phyloP scores from a whole-genome alignment of 2,329 filamentous ascomycete genomes.

The Sclerotinia borealis region DNA sequence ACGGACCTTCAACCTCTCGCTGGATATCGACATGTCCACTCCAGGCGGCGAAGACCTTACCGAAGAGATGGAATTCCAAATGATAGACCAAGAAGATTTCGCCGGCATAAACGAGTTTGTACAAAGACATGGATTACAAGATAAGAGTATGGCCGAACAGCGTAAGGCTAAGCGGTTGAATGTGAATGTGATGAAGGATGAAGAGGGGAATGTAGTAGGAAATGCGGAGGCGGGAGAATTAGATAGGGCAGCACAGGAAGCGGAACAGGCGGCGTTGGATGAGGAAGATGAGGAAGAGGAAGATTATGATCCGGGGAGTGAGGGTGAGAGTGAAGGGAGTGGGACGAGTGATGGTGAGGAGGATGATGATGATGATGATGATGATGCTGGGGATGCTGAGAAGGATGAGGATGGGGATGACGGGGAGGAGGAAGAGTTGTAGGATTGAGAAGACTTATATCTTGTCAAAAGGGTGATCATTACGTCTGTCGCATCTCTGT shows the following conservation, averaged over 20 bases:
- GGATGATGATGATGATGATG: constrained; percentile 31
- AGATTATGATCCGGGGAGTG: constrained; percentile 52
- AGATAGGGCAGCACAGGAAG: constrained; percentile 32
- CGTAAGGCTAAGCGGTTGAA: constrained; percentile 57
- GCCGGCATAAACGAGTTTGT: constrained; percentile 59
- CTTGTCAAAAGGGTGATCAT: neutral
- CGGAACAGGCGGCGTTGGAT: constrained; percentile 43
- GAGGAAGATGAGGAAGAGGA: constrained; percentile 60
- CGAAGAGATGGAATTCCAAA: constrained; percentile 61
- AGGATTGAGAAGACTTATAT: neutral
- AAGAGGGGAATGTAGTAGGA: constrained; percentile 35
- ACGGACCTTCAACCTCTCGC: constrained; percentile 61
- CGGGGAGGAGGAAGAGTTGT: constrained; percentile 14
- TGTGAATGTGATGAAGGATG: constrained; percentile 45
- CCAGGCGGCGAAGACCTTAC: constrained; percentile 36
- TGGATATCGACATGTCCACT: constrained; percentile 48
- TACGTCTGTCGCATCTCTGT: neutral
- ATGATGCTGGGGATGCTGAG: constrained; percentile 21
- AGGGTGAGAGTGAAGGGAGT: constrained; percentile 35
- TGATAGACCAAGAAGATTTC: constrained; percentile 66
- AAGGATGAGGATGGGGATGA: constrained; percentile 18
- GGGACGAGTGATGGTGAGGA: constrained; percentile 24
- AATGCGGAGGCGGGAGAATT: constrained; percentile 34
- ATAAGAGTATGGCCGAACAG: constrained; percentile 63
- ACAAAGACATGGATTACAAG: constrained; percentile 53